phyloP scores from a whole-genome alignment of 2,329 filamentous ascomycete genomes.

The Nothomitra cinnamomea region DNA sequence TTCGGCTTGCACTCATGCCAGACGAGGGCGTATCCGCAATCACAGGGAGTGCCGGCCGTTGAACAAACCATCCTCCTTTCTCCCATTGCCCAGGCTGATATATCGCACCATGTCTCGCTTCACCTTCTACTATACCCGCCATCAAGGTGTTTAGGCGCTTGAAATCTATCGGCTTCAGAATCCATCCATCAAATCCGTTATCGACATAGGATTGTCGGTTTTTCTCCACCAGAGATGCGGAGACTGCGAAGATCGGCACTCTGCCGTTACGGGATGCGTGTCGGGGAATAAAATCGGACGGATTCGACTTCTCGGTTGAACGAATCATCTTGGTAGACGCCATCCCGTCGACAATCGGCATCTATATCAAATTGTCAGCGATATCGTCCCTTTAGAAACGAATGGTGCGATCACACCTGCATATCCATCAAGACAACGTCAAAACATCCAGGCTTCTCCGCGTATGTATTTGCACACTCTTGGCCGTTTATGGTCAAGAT shows the following conservation, averaged over 20 bases:
- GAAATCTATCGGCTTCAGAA: slow-evolving; percentile 77
- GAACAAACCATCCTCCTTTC: slow-evolving; percentile 64
- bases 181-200: slow-evolving; percentile 79
- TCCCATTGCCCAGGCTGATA: slow-evolving; percentile 67
- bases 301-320: slow-evolving; percentile 43
- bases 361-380: slow-evolving; percentile 32
- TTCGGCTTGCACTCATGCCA: not conserved
- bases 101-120: slow-evolving; percentile 41
- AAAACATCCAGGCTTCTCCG: slow-evolving; percentile 42
- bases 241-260: slow-evolving; percentile 73
- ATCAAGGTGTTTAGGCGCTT: slow-evolving; percentile 53
- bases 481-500: slow-evolving; percentile 65
- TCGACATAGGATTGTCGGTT: slow-evolving; percentile 53
- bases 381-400: not conserved
- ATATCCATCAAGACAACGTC: slow-evolving; percentile 86
- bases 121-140: slow-evolving; percentile 46
- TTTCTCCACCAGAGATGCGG: slow-evolving; percentile 60
- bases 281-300: slow-evolving; percentile 33
- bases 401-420: slow-evolving; percentile 38
- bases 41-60: slow-evolving; percentile 3
- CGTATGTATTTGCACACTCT: slow-evolving; percentile 59
- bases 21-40: not conserved
- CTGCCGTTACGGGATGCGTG: slow-evolving; percentile 41
- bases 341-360: slow-evolving; percentile 85
- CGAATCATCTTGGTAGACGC: slow-evolving; percentile 76